Percentiles rank a stretch among this genome's conserved stretches.
Evolutionary conservation across 2,329 filamentous ascomycete species (phyloP).

Genomic region (Monosporascus sp.): DNA sequence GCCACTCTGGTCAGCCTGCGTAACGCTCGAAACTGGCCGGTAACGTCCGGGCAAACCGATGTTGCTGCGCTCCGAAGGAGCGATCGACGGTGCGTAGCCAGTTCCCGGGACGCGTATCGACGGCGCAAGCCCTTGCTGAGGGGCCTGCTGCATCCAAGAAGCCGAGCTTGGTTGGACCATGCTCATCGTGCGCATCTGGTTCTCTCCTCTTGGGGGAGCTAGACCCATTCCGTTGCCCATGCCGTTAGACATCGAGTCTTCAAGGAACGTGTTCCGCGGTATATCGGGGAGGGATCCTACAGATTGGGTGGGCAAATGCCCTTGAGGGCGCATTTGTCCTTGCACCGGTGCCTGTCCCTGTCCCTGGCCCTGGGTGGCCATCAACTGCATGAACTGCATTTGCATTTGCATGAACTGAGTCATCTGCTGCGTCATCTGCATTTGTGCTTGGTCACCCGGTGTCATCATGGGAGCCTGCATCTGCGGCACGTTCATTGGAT

Average conservation of each 20-base stretch:
- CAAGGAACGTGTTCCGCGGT: conserved; percentile 24
- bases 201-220: conserved; percentile 39
- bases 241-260: conserved; percentile 21
- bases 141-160: conserved; percentile 50
- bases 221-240: conserved; percentile 39
- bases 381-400: conserved; percentile 91
- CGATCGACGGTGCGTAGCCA: conserved; percentile 84
- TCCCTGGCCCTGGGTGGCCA: conserved; percentile 41
- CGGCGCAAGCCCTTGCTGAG: conserved; percentile 39
- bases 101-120: conserved; percentile 44
- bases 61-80: conserved; percentile 92
- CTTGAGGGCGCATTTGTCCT: conserved; percentile 21
- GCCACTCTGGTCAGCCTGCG: conserved; percentile 26
- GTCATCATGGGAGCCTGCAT: conserved; percentile 37
- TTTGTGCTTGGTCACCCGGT: conserved; percentile 65
- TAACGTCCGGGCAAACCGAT: conserved; percentile 86
- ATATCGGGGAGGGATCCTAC: conserved; percentile 35
- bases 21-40: conserved; percentile 72
- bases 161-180: conserved; percentile 68
- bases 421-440: conserved; percentile 81
- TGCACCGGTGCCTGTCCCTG: conserved; percentile 19
- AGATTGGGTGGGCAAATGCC: conserved; percentile 36
- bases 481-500: conserved; percentile 31
- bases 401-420: conserved; percentile 88
- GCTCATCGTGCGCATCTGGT: conserved; percentile 66